These are phyloP conservation scores for Kentomonas sorsogonicus DNA, from an alignment of 208 protist species.

Conservation along the genomic window DNA sequence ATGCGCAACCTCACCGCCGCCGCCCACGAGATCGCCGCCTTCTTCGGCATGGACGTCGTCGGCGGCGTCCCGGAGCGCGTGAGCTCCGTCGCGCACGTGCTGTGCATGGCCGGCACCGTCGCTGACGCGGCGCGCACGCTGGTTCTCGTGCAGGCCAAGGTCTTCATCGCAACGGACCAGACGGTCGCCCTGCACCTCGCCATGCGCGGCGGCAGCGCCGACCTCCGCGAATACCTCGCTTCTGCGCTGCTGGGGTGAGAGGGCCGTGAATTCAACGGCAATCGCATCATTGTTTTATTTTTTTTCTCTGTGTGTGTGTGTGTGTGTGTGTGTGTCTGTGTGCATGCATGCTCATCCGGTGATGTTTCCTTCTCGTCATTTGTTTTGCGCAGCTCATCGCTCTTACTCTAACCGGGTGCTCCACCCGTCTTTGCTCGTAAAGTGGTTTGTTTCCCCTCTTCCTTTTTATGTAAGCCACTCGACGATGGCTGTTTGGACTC, in stretches of 20 bases:
- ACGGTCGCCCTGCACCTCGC: conserved; percentile 71
- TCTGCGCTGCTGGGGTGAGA: conserved; percentile 57
- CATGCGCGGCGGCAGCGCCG: conserved; percentile 54
- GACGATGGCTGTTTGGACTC: background rate
- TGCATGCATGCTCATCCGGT: background rate
- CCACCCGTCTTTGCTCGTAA: background rate
- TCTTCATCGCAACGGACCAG: conserved; percentile 72
- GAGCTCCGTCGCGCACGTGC: conserved; percentile 60
- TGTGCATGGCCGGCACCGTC: conserved; percentile 73
- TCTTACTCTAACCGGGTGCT: background rate
- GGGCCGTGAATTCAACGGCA: background rate
- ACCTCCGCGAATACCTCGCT: conserved; percentile 72
- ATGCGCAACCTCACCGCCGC: conserved; percentile 85
- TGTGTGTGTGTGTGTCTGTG: background rate
- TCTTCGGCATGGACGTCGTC: conserved; percentile 83
- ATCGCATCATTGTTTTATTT: conserved; percentile 8
- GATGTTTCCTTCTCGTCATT: background rate
- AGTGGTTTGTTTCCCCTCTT: conserved; percentile 13
- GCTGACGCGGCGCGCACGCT: conserved; percentile 49
- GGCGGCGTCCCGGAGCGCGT: conserved; percentile 70
- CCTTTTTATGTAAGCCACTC: background rate
- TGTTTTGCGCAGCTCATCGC: background rate
- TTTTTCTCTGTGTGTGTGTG: background rate
- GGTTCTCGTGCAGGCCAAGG: conserved; percentile 66
- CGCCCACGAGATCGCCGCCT: conserved; percentile 67